Evolutionary conservation across 1,284 basidiomycete species (phyloP), one percentile per base, ranked within the genome.

Genomic region (Cryptococcus sp.): DNA sequence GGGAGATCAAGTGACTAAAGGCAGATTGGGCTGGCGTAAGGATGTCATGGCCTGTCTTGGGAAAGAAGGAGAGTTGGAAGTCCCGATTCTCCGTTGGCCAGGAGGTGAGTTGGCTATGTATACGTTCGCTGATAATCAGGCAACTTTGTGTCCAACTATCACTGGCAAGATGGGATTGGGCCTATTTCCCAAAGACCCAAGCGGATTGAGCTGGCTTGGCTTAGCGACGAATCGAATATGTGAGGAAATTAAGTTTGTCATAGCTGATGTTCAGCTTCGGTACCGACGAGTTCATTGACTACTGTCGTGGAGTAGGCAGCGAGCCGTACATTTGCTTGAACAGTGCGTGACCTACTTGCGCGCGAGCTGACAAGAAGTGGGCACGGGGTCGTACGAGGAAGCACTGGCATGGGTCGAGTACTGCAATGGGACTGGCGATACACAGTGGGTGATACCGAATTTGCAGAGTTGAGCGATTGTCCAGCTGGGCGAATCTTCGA

Each of bases 371-470:
- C 22, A 27, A 13, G 7, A 46, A 68, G 68, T 87, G 85, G 85
- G 85, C 7, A 86, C 85, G 0, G 85, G 85, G 2, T 84, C 84
- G 0, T 76, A 84, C 22, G 84, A 86, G 59, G 85, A 86, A 53
- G 85, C 85, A 0, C 76, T 88, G n/a, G 82, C 81, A 2, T 87
- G 86, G 85, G 67, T 87, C 23, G 86, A 87, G 61, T 87, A 87
- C 73, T 87, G 85, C 69, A 87, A 87, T 66, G 83, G 78, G 2
- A 79, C 73, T 0, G 76, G 75, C 10, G 64, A 75, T 50, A 75
- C 73, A 16, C 63, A 73, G 70, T 72, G 44, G 51, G 69, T 35
- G 13, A 13, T 35, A 35, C 64, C 13, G 3, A 7, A 19, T 44
- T 25, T 41, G 2, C 41, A 31, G n/a, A 1, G 51, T 58, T 62